Evolutionary conservation across 805 yeast species (phyloP).

Genomic region (Wickerhamiella sorbophila): DNA sequence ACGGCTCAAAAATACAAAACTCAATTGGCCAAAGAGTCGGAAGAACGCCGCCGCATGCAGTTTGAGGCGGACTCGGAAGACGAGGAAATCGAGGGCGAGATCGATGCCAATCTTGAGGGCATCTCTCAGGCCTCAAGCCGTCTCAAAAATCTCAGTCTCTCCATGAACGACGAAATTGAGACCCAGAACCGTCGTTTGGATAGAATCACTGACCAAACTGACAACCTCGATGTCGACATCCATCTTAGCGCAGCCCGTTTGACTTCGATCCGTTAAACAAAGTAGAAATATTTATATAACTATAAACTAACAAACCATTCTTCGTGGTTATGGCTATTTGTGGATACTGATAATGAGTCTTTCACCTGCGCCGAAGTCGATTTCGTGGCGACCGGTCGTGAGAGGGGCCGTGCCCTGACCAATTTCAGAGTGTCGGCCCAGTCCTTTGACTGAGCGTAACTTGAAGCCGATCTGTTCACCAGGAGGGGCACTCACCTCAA

Average conservation of each 20-base stretch:
- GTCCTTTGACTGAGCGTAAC: constrained; percentile 51
- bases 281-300: neutral
- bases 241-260: constrained; percentile 61
- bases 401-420: constrained; percentile 41
- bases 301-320: neutral
- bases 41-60: constrained; percentile 23
- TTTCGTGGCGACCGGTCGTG: constrained; percentile 26
- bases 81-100: constrained; percentile 80
- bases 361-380: constrained; percentile 11
- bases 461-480: constrained; percentile 46
- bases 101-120: constrained; percentile 69
- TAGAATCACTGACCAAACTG: constrained; percentile 71
- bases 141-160: constrained; percentile 55
- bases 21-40: constrained; percentile 32
- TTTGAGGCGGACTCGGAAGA: constrained; percentile 80
- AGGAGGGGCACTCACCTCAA: constrained; percentile 51
- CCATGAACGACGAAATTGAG: constrained; percentile 64
- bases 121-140: constrained; percentile 54
- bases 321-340: neutral
- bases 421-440: constrained; percentile 55
- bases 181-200: constrained; percentile 62
- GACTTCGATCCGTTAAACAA: constrained; percentile 25
- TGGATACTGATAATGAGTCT: neutral
- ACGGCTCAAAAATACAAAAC: constrained; percentile 34
- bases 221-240: constrained; percentile 67